A percentile compares a stretch with the other conserved stretches of the same genome.
Evolutionary conservation across 176 grass and related monocot genomes (phyloP).

Genomic region (Miscanthus lutarioriparius): DNA sequence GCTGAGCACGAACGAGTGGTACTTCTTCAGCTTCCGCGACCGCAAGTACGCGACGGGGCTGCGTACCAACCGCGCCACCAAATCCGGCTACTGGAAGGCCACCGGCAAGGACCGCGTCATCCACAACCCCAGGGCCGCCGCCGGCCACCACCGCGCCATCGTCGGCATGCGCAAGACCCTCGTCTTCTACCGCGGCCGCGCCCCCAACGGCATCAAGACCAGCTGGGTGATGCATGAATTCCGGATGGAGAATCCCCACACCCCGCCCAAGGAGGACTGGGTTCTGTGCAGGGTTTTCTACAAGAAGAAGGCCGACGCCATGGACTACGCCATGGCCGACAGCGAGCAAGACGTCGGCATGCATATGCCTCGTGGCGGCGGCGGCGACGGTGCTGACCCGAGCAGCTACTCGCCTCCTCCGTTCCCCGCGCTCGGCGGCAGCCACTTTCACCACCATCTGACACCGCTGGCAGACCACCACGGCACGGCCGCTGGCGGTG

Average conservation of each 20-base stretch:
- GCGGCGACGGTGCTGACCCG: not conserved
- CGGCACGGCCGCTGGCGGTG: not conserved
- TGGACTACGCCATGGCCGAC: slow-evolving; percentile 43
- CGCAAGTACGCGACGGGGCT: slow-evolving; percentile 83
- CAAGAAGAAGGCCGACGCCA: slow-evolving; percentile 58
- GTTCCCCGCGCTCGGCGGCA: slow-evolving; percentile 28
- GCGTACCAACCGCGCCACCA: slow-evolving; percentile 78
- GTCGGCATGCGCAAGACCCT: slow-evolving; percentile 91
- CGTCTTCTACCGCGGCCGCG: slow-evolving; percentile 81
- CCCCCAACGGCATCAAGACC: slow-evolving; percentile 76
- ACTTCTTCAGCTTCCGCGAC: slow-evolving; percentile 90
- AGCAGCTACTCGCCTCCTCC: slow-evolving; percentile 37
- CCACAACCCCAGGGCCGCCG: slow-evolving; percentile 31
- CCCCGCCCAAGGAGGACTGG: slow-evolving; percentile 81
- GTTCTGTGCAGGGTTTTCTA: slow-evolving; percentile 72
- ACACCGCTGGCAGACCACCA: not conserved
- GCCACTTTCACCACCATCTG: slow-evolving; percentile 16
- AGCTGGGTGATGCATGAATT: slow-evolving; percentile 91
- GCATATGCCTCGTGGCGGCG: slow-evolving; percentile 15
- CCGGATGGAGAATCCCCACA: slow-evolving; percentile 58
- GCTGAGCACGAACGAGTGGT: slow-evolving; percentile 82
- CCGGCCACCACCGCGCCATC: slow-evolving; percentile 9
- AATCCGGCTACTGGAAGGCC: slow-evolving; percentile 86
- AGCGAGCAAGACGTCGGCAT: slow-evolving; percentile 7
- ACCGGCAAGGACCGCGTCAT: slow-evolving; percentile 77